Base-by-base conservation (phyloP, 2,329 filamentous ascomycete species). In the Polytolypa hystricis region DNA sequence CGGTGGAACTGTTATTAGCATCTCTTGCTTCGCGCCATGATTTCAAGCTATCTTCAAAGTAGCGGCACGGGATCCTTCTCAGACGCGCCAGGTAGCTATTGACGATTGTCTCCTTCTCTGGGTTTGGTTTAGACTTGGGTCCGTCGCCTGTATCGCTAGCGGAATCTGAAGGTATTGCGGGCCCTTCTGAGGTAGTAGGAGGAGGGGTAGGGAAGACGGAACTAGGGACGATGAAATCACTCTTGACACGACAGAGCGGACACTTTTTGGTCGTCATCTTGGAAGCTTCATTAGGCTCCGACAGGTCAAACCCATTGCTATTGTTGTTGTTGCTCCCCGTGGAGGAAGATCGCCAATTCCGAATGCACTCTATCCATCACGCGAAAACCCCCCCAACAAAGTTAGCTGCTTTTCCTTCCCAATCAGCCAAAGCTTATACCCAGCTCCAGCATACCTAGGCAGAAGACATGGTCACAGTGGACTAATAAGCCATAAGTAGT, bases 401-500 rank as follows among this genome's bases (percentile, higher is more conserved):
- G 12, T 20, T 10, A 38, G 33, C 9, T 23, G 25, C n/a, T n/a
- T n/a, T n/a, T n/a, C n/a, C n/a, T n/a, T n/a, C n/a, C n/a, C n/a
- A n/a, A n/a, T n/a, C n/a, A n/a, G n/a, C n/a, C n/a, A n/a, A n/a
- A n/a, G n/a, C n/a, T n/a, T 19, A 14, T 8, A 18, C 4, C 16
- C 6, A 23, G 23, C 4, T 14, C n/a, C 8, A 34, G 9, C 39
- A n/a, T 49, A 55, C 52, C 37, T 30, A 53, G 41, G 28, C 52
- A 55, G 33, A 53, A 55, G 14, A 53, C 43, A 41, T 55, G 52
- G 38, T 53, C 45, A 35, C 52, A 55, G 25, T 45, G 38, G 12
- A 47, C 42, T 32, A 54, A 37, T 12, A 55, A 39, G 11, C 52
- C 52, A 39, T 50, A 55, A 9, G 43, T 45, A 26, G 44, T 40